Conservation (phyloP, 2,329 filamentous ascomycete species). For the Alternaria ethzedia region DNA sequence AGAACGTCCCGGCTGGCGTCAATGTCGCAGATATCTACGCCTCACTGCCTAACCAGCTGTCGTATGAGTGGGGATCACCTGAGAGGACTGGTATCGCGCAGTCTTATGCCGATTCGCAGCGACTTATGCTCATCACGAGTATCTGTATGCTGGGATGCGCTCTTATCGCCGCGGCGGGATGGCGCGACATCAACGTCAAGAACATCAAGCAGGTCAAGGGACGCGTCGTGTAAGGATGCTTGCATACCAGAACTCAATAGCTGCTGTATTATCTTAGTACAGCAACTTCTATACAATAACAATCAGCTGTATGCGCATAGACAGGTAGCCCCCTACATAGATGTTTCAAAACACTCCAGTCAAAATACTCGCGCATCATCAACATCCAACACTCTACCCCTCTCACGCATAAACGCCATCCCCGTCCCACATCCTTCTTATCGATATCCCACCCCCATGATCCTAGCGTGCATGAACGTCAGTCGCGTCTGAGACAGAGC, state of each 20-base stretch:
- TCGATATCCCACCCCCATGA: background rate
- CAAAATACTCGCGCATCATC: background rate
- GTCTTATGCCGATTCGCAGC: slow-evolving; percentile 38
- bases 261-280: too few relatives aligned
- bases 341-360: background rate
- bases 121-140: slow-evolving; percentile 38
- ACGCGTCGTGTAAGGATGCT: slow-evolving; percentile 36
- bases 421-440: background rate
- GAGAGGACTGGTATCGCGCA: slow-evolving; percentile 50
- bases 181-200: slow-evolving; percentile 55
- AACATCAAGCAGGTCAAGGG: slow-evolving; percentile 56
- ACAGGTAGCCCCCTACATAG: background rate
- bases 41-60: slow-evolving; percentile 60
- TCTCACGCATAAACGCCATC: background rate
- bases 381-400: background rate
- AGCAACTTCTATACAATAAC: too few relatives aligned
- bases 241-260: too few relatives aligned
- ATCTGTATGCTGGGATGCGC: slow-evolving; percentile 27
- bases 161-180: slow-evolving; percentile 52
- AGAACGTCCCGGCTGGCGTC: slow-evolving; percentile 50
- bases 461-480: slow-evolving; percentile 16
- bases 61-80: slow-evolving; percentile 57
- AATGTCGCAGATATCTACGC: slow-evolving; percentile 54
- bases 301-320: background rate
- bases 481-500: slow-evolving; percentile 18